Base-by-base conservation (phyloP, 2,329 filamentous ascomycete genomes). In the Colletotrichum noveboracense region DNA sequence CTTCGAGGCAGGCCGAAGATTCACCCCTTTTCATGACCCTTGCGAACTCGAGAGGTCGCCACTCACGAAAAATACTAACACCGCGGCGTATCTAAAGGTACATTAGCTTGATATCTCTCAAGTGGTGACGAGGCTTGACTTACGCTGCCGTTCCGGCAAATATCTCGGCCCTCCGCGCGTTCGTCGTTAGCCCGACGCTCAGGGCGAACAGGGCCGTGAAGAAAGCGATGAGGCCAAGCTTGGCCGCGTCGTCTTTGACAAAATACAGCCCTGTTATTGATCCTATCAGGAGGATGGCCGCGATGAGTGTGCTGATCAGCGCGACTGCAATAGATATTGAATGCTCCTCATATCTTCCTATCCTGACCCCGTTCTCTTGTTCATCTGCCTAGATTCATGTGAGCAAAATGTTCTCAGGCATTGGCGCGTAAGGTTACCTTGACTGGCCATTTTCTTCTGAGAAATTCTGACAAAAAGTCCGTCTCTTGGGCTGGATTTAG, bases 111-210 rank as follows among this genome's bases (percentile, higher is more conserved):
- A n/a, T 2, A 13, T 16, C 2, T 30, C 18, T 16, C 2, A 4
- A 5, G 1, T 26, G 34, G 13, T 16, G 18, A 30, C 16, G 43
- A 14, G 3, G 14, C 16, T 13, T 52, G 6, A 48, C 64, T 66
- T 65, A 78, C 56, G 77, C 77, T n/a, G 77, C 77, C 0, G 77
- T 78, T 6, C 75, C 69, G 0, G 77, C 75, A 43, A 78, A 77
- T 10, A 79, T 61, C 24, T 79, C 75, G 1, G 75, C 72, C 36
- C 78, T 64, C 18, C 66, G 76, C 5, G 77, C 75, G 14, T 74
- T 79, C n/a, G 76, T 79, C 28, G 74, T 66, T 6, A 77, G 2
- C 3, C 75, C 62, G 14, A 78, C 71, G 28, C 78, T 76, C 2
- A 73, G 14, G 2, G 78, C 76, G 52, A 79, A 79, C 2, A 79